Evolutionary conservation across 2,329 filamentous ascomycete genomes (phyloP), one percentile per base, ranked within the genome.

Genomic region (Dactylellina cionopaga): DNA sequence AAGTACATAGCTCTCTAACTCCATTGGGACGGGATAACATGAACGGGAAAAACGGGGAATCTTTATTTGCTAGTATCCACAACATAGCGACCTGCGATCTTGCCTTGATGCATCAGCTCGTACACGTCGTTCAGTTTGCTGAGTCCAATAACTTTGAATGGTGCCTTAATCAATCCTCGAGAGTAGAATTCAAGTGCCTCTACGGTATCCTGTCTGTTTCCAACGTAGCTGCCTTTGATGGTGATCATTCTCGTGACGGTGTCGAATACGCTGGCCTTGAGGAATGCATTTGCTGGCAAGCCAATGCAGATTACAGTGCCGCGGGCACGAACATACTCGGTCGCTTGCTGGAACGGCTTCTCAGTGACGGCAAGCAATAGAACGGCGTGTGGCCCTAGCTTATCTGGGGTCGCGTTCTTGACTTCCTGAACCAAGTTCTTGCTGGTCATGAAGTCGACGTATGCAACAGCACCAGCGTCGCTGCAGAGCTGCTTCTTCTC

Each of bases 271-370:
- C 92, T 91, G 1, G 93, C 92, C 77, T 86, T 87, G 75, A 97
- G 85, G 81, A 85, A 90, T 1, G 93, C 92, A 75, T 89, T 85
- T 35, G 91, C 89, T 3, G 94, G 94, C 24, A 97, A 84, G 78
- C 93, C 94, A 78, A 98, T 95, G 82, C 91, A 94, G 74, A 97
- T 87, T 78, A 97, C 90, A 37, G 87, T 86, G 70, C 94, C 94
- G 72, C 88, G 88, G 63, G 92, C 86, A 71, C 94, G 90, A 74
- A 96, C 89, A 82, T 97, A 96, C 81, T 85, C 89, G 49, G 91
- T 88, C 41, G 94, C 94, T 83, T 97, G 93, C 83, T 96, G 92
- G 88, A 97, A 97, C 59, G 94, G 94, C 84, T 90, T 92, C 86
- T 97, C 93, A 77, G 85, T 87, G 56, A 92, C 92, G 74, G 94